Evolutionary conservation across 2,329 filamentous ascomycete genomes (phyloP), one percentile per base, ranked within the genome.

Genomic region (Colletotrichum echinochloae): DNA sequence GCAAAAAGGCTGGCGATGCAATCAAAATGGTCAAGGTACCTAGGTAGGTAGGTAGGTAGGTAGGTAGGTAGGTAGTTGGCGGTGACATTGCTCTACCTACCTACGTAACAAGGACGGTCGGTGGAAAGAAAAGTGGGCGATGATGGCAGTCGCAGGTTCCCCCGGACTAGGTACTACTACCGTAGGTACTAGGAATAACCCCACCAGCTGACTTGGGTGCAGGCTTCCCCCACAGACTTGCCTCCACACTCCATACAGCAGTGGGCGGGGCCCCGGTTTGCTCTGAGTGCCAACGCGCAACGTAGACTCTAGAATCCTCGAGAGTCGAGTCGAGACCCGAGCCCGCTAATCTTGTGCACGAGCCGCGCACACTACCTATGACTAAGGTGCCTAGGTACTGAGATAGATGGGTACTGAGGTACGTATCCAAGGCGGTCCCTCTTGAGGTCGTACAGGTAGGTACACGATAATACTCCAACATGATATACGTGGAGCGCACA

Each of bases 71-170:
- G n/a, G n/a, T n/a, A n/a, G n/a, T n/a, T n/a, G n/a, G n/a, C n/a
- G n/a, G n/a, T n/a, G n/a, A n/a, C n/a, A n/a, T n/a, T n/a, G n/a
- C n/a, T n/a, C n/a, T n/a, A n/a, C n/a, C n/a, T n/a, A n/a, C n/a
- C n/a, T n/a, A 51, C 51, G 60, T 51, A 57, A 39, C 44, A 44
- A 44, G 35, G 54, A 39, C 35, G 33, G 18, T 28, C n/a, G n/a
- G n/a, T n/a, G 28, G n/a, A 30, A 28, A 41, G 28, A 44, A 57
- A 60, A 49, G 55, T 52, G 56, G 44, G n/a, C 35, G 52, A 41
- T 63, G 68, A 71, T 68, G 68, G 68, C 68, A 63, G 28, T 60
- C 49, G 59, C 68, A 69, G 66, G 30, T 51, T 39, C 44, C 52
- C 67, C 63, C 55, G 28, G 49, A 57, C 49, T 28, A 30, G 39